Evolutionary conservation across 2,329 filamentous ascomycete genomes (phyloP), one percentile per base, ranked within the genome.

Genomic region (Epichloe scottii): DNA sequence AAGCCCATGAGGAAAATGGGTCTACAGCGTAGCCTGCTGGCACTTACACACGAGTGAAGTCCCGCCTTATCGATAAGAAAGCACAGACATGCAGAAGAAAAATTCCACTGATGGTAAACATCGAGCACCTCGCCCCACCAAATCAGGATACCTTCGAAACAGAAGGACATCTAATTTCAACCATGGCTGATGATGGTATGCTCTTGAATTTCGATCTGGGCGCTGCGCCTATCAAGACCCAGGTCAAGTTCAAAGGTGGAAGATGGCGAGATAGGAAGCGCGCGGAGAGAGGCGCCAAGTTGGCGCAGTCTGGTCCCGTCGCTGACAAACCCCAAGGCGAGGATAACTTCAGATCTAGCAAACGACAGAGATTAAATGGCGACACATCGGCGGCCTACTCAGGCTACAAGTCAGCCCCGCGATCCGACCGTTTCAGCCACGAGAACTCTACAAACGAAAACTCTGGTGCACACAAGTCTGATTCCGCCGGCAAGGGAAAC

Each of bases 181-280:
- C 43, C 54, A 96, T 97, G 90, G 87, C 87, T 48, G 90, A 97
- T 73, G 87, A 95, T 82, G 89, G 89, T 59, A 86, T 98, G 81
- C 78, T 96, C 52, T 74, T 97, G 64, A 97, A 97, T 62, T 96
- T 97, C 65, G 83, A 89, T 60, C 73, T 95, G 52, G 78, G 80
- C 30, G 82, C 87, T 54, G 77, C 73, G 17, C 77, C 85, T 12
- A 65, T 87, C 50, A 76, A 82, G 54, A 73, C 77, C 5, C 71
- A 78, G 50, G 72, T 78, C 54, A 81, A 76, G 58, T 87, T 94
- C 67, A 93, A 86, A 65, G 93, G 93, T 58, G 93, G 93, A n/a
- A 80, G 81, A 60, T 98, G 93, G 93, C 85, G 87, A 63, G 90
- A 95, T 64, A 80, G 93, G 55, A 77, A 91, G 54, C 84, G 82